A percentile compares a stretch with the other conserved stretches of the same genome.
phyloP scores from a whole-genome alignment of 2,329 filamentous ascomycete genomes.

The Colletotrichum limetticola region DNA sequence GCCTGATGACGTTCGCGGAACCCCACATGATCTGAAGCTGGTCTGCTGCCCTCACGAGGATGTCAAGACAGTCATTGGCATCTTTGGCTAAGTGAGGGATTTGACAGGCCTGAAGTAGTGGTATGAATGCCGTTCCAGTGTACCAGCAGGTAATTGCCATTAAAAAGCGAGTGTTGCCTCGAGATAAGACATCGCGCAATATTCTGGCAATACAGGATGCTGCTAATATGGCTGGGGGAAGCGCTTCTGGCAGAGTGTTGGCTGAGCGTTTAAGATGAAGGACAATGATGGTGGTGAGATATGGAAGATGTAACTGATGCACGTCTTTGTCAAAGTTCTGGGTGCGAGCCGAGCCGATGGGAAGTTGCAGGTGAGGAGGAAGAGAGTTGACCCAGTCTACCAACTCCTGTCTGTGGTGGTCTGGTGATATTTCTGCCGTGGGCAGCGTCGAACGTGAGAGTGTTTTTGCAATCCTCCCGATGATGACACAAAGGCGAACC shows the following conservation, averaged over 20 bases:
- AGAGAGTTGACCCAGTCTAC: constrained; percentile 48
- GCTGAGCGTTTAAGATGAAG: constrained; percentile 49
- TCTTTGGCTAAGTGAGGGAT: constrained; percentile 43
- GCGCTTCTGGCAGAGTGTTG: constrained; percentile 48
- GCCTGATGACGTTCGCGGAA: constrained; percentile 46
- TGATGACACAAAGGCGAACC: constrained; percentile 52
- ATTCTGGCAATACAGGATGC: constrained; percentile 51
- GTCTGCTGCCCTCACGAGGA: constrained; percentile 44
- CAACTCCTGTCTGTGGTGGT: constrained; percentile 45
- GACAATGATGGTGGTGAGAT: constrained; percentile 53
- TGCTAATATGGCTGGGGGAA: constrained; percentile 48
- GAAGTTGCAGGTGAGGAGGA: constrained; percentile 46
- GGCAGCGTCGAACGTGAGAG: constrained; percentile 41
- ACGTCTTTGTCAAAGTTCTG: constrained; percentile 51
- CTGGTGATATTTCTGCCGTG: constrained; percentile 36
- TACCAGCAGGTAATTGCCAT: constrained; percentile 57
- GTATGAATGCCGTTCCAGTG: constrained; percentile 52
- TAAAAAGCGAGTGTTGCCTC: constrained; percentile 51
- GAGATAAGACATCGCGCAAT: constrained; percentile 49
- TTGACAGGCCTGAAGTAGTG: constrained; percentile 50
- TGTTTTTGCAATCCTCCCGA: constrained; percentile 51
- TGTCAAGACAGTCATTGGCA: constrained; percentile 46
- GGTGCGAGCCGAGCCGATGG: constrained; percentile 43
- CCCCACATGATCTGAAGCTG: constrained; percentile 49
- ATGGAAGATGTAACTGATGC: constrained; percentile 54